Evolutionary conservation across 2,329 filamentous ascomycete species (phyloP).

Genomic region (Penicillium brasilianum): DNA sequence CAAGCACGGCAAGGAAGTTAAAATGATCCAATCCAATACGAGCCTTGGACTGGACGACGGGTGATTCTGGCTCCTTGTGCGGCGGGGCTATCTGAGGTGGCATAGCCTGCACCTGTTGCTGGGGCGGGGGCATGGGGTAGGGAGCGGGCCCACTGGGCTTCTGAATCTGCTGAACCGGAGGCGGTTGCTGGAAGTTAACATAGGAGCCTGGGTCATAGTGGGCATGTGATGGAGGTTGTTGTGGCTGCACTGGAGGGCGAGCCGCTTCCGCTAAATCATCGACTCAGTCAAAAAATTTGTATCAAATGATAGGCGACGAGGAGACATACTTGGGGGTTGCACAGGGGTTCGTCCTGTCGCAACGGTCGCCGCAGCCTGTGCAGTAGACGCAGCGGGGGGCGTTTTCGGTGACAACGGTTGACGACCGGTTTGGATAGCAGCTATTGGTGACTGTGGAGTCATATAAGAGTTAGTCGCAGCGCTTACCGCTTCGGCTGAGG

Average conservation of each 20-base stretch:
- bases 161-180: slow-evolving; percentile 36
- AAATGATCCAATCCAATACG: slow-evolving; percentile 97
- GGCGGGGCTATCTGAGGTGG: slow-evolving; percentile 30
- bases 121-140: slow-evolving; percentile 37
- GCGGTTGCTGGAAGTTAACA: slow-evolving; percentile 42
- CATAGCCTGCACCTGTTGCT: slow-evolving; percentile 29
- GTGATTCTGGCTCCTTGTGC: slow-evolving; percentile 38
- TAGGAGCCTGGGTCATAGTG: slow-evolving; percentile 52
- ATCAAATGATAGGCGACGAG: slow-evolving; percentile 27
- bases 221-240: slow-evolving; percentile 50
- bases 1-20: slow-evolving; percentile 97
- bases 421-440: slow-evolving; percentile 35
- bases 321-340: slow-evolving; percentile 45
- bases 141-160: slow-evolving; percentile 26
- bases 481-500: slow-evolving; percentile 49
- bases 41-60: slow-evolving; percentile 47
- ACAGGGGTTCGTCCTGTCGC: slow-evolving; percentile 52
- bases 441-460: slow-evolving; percentile 53
- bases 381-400: slow-evolving; percentile 54
- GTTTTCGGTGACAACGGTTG: slow-evolving; percentile 55
- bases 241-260: slow-evolving; percentile 43
- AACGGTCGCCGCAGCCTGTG: slow-evolving; percentile 56
- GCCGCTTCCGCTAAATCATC: slow-evolving; percentile 43
- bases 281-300: slow-evolving; percentile 25
- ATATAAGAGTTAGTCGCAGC: slow-evolving; percentile 50